These are phyloP conservation scores for Ganoderma meredithae DNA, from an alignment of 1,284 basidiomycete genomes.

Conservation along the genomic window DNA sequence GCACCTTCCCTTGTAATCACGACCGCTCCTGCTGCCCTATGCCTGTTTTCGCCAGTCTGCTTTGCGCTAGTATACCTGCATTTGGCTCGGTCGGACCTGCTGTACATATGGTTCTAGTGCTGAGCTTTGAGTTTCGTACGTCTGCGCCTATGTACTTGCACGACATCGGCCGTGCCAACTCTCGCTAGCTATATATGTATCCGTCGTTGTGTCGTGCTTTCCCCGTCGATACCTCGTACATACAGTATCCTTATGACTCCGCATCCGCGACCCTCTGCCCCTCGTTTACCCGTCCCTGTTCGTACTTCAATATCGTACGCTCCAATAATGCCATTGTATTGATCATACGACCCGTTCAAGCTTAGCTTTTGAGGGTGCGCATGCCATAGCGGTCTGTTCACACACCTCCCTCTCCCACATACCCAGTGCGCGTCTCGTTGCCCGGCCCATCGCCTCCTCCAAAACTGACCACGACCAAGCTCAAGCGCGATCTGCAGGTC, in stretches of 20 bases:
- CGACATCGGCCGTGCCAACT: background rate
- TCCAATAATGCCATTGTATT: background rate
- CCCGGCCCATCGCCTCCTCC: background rate
- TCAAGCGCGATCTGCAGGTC: background rate
- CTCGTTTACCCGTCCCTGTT: background rate
- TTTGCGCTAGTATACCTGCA: background rate
- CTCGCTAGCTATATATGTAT: conserved; percentile 13
- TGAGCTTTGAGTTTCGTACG: background rate
- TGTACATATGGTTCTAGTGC: background rate
- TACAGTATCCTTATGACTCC: background rate
- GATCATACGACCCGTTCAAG: background rate
- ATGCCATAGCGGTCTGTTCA: background rate
- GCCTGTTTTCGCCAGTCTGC: background rate
- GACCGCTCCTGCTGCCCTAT: background rate
- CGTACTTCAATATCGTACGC: background rate
- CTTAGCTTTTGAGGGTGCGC: background rate
- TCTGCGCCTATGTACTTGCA: background rate
- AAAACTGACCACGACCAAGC: background rate
- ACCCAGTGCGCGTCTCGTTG: background rate
- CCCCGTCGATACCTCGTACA: background rate
- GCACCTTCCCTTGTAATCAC: conserved; percentile 3
- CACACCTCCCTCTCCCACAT: background rate
- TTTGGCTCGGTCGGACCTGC: background rate
- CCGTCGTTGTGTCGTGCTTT: conserved; percentile 2
- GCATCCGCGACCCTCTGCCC: background rate